A percentile compares a stretch with the other conserved stretches of the same genome.
These are phyloP conservation scores for Hemileccinum rubropunctum DNA, from an alignment of 768 basidiomycete genomes.

Conservation along the genomic window DNA sequence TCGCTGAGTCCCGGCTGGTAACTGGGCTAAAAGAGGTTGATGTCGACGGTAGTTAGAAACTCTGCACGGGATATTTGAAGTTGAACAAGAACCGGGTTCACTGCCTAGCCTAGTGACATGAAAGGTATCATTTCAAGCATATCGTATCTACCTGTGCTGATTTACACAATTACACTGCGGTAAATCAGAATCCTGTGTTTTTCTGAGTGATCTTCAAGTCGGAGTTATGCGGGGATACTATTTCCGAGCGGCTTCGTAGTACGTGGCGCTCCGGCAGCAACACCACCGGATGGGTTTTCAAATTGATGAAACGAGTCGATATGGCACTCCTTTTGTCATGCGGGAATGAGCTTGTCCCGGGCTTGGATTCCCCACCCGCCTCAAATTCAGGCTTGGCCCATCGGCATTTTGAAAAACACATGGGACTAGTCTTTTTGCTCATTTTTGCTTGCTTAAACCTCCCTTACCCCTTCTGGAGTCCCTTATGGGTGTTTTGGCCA, in stretches of 20 bases:
- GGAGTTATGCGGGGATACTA: slow-evolving; percentile 8
- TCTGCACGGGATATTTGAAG: neutral
- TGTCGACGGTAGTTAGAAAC: no score
- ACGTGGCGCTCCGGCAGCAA: slow-evolving; percentile 12
- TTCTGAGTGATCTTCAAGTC: slow-evolving; percentile 1
- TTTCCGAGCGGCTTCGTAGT: neutral
- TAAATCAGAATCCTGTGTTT: slow-evolving; percentile 8
- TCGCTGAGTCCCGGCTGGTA: no score
- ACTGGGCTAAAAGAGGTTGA: no score
- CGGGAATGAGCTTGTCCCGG: neutral
- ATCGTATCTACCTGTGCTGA: neutral
- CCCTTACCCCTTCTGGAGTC: no score
- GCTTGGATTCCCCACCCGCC: neutral
- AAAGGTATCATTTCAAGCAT: no score
- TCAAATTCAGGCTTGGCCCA: no score
- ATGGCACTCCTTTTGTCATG: neutral
- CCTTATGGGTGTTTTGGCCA: no score
- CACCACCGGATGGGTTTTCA: slow-evolving; percentile 5
- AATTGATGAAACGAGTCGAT: neutral
- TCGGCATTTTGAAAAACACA: no score
- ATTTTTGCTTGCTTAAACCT: no score
- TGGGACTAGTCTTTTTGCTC: no score
- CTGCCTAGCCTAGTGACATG: no score
- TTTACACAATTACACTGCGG: slow-evolving; percentile 15
- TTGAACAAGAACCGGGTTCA: no score